These are phyloP conservation scores for Neopestalotiopsis rosae DNA, from an alignment of 2,329 filamentous ascomycete species.

Conservation along the genomic window DNA sequence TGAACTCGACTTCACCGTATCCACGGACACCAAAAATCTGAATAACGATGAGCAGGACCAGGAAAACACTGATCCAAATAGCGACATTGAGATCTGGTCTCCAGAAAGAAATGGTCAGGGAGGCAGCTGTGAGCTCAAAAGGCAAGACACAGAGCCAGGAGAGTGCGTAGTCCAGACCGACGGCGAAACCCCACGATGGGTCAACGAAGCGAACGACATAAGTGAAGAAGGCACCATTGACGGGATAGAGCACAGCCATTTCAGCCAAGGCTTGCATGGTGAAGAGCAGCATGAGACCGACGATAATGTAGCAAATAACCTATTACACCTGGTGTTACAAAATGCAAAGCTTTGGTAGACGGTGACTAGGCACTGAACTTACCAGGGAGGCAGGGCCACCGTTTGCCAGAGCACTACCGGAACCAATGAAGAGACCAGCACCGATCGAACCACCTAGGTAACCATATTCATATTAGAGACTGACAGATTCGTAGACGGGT, in stretches of 20 bases:
- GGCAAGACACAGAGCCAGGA: slow-evolving; percentile 55
- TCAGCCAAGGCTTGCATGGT: slow-evolving; percentile 66
- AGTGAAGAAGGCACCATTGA: slow-evolving; percentile 68
- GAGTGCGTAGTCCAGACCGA: slow-evolving; percentile 59
- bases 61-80: slow-evolving; percentile 62
- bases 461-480: slow-evolving; percentile 2
- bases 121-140: slow-evolving; percentile 60
- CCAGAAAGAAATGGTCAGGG: slow-evolving; percentile 61
- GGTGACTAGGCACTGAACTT: slow-evolving; percentile 24
- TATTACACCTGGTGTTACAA: slow-evolving; percentile 16
- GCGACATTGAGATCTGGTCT: slow-evolving; percentile 53
- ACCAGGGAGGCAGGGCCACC: slow-evolving; percentile 61
- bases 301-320: slow-evolving; percentile 57
- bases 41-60: slow-evolving; percentile 54
- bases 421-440: slow-evolving; percentile 73
- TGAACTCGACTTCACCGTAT: slow-evolving; percentile 65
- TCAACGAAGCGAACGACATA: slow-evolving; percentile 67
- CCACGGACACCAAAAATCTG: slow-evolving; percentile 62
- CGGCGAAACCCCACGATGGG: slow-evolving; percentile 61
- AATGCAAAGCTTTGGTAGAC: neutral
- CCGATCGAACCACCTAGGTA: slow-evolving; percentile 47
- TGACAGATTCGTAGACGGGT: neutral
- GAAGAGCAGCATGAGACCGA: slow-evolving; percentile 63
- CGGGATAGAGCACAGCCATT: slow-evolving; percentile 62
- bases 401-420: slow-evolving; percentile 62